These are phyloP conservation scores for Atalantia buxifolia DNA, from an alignment of 345 rosid genomes.

Conservation along the genomic window DNA sequence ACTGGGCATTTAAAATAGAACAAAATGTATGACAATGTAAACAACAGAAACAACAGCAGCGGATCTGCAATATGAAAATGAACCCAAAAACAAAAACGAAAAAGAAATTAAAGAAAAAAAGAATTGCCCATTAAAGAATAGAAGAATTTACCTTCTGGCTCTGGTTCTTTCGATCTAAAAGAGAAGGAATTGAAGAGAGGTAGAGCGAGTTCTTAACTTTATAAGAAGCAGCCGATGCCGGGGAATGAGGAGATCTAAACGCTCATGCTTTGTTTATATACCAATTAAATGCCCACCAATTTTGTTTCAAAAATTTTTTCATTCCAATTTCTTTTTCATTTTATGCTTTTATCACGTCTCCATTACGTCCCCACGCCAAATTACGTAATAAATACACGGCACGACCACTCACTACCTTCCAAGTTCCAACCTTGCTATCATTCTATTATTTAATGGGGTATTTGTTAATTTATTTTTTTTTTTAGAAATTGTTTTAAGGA, in stretches of 20 bases:
- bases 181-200: not conserved
- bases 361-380: not conserved
- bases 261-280: not conserved
- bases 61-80: not conserved
- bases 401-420: not conserved
- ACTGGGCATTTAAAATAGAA: not conserved
- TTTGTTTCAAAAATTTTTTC: not conserved
- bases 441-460: not conserved
- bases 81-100: not conserved
- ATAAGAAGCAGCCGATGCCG: slow-evolving; percentile 1
- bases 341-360: not conserved
- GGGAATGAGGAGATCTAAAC: slow-evolving; percentile 13
- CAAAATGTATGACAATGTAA: not conserved
- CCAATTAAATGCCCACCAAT: not conserved
- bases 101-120: not conserved
- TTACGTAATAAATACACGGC: too few species aligned
- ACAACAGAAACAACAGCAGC: not conserved
- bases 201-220: not conserved
- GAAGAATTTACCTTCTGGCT: slow-evolving; percentile 20
- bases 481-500: not conserved
- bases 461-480: not conserved
- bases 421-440: not conserved
- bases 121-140: not conserved
- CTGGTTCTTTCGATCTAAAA: slow-evolving; percentile 12
- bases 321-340: not conserved